Conservation (phyloP, 768 basidiomycete genomes). For the Boletus subcaerulescens region DNA sequence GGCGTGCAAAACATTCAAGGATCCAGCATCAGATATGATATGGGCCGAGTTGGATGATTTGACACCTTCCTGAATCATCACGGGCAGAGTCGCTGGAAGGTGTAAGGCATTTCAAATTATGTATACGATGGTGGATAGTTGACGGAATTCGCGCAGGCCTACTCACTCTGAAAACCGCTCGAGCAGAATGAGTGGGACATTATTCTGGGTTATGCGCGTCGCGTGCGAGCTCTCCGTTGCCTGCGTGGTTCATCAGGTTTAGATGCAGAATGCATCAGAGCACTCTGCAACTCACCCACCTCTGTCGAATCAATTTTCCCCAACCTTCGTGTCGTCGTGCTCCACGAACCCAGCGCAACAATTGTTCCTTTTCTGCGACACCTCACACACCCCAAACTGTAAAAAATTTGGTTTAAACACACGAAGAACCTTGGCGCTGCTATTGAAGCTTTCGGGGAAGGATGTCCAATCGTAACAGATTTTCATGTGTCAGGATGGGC, state of each 20-base stretch:
- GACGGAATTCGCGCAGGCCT: neutral
- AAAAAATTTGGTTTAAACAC: neutral
- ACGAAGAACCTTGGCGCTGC: neutral
- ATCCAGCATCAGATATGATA: conserved; percentile 7
- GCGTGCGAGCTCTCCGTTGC: conserved; percentile 3
- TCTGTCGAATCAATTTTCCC: conserved; percentile 2
- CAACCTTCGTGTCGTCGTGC: conserved; percentile 1
- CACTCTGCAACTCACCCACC: neutral
- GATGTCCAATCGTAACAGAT: neutral
- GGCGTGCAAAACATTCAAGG: conserved; percentile 16
- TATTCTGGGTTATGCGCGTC: conserved; percentile 8
- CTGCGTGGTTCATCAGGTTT: neutral
- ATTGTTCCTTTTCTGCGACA: conserved; percentile 10
- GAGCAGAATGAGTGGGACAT: conserved; percentile 3
- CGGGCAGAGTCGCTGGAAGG: neutral
- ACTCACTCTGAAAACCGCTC: neutral
- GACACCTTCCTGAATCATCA: conserved; percentile 5
- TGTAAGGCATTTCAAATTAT: conserved; percentile 1
- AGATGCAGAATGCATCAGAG: neutral
- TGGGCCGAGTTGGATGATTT: conserved; percentile 10
- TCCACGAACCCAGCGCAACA: neutral
- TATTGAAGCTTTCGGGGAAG: neutral
- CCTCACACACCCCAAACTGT: conserved; percentile 1
- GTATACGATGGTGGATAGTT: too few species aligned
- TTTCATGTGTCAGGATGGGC: neutral